Evolutionary conservation across 2,329 filamentous ascomycete genomes (phyloP).

Genomic region (Neonectria neomacrospora): DNA sequence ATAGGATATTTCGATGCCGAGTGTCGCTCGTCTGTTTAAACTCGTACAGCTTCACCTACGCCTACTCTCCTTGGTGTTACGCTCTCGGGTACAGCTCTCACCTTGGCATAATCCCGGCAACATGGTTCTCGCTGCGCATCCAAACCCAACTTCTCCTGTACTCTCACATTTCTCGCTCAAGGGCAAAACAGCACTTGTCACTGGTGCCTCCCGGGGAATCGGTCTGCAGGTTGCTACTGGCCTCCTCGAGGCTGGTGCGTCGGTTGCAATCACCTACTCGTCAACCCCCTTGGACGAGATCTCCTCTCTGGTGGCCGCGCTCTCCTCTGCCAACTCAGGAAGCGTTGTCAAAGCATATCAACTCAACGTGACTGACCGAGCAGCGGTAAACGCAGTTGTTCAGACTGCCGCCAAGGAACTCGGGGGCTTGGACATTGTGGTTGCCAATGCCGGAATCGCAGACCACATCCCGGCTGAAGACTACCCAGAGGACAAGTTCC

Average conservation of each 20-base stretch:
- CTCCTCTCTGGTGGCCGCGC: slow-evolving; percentile 18
- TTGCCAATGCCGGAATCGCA: slow-evolving; percentile 56
- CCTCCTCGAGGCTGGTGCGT: slow-evolving; percentile 39
- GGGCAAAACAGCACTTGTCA: slow-evolving; percentile 60
- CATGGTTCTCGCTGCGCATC: slow-evolving; percentile 38
- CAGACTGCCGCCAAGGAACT: slow-evolving; percentile 50
- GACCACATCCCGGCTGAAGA: slow-evolving; percentile 51
- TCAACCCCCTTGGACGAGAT: slow-evolving; percentile 26
- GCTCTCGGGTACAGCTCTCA: neutral
- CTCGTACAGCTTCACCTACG: neutral
- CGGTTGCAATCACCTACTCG: slow-evolving; percentile 39
- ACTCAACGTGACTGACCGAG: slow-evolving; percentile 50
- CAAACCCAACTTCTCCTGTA: slow-evolving; percentile 34
- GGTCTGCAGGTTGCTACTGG: slow-evolving; percentile 53
- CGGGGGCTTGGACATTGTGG: slow-evolving; percentile 53
- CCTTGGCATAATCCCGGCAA: neutral
- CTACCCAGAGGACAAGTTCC: slow-evolving; percentile 54
- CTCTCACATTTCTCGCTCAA: slow-evolving; percentile 47
- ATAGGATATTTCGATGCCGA: neutral
- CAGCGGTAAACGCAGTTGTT: slow-evolving; percentile 42
- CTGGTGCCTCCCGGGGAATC: slow-evolving; percentile 61
- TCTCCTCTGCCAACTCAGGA: slow-evolving; percentile 21
- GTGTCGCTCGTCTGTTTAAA: neutral
- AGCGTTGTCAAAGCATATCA: slow-evolving; percentile 49
- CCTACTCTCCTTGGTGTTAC: neutral